Conservation (phyloP, 1,139 yeast species). For the Kurtzmaniella quercitrusa region DNA sequence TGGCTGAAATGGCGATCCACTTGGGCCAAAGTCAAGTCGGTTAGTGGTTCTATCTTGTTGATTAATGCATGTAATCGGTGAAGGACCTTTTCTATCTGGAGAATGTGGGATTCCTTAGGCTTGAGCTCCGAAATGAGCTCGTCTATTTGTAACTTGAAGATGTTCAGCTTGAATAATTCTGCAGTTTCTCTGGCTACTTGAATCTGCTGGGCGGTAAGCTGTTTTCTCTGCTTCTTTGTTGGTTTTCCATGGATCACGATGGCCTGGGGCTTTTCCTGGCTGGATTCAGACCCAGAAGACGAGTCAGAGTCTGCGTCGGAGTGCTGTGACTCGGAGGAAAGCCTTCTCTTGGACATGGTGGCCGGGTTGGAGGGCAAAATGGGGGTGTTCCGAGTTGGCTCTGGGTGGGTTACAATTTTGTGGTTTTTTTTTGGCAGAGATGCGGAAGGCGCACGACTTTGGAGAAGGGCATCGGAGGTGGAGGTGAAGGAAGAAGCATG, state of each 20-base stretch:
- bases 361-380: not conserved
- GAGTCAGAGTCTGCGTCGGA: constrained; percentile 10
- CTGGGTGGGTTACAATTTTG: constrained; percentile 6
- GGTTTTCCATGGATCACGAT: constrained; percentile 16
- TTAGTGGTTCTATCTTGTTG: constrained; percentile 54
- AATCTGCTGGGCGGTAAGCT: constrained; percentile 74
- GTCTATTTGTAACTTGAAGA: constrained; percentile 90
- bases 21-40: constrained; percentile 48
- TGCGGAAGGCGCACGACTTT: not conserved
- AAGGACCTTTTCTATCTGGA: constrained; percentile 68
- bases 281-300: not conserved
- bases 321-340: constrained; percentile 2
- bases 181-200: constrained; percentile 93
- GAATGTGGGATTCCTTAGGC: constrained; percentile 63
- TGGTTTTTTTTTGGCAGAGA: constrained; percentile 1
- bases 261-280: constrained; percentile 8
- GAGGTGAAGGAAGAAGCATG: not conserved
- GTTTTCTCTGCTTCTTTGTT: constrained; percentile 35
- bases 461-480: not conserved
- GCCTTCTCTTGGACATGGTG: constrained; percentile 12
- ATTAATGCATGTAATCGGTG: constrained; percentile 73
- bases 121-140: constrained; percentile 78
- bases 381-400: constrained; percentile 7
- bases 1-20: constrained; percentile 47
- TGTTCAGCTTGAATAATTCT: constrained; percentile 87